Base-by-base conservation (phyloP, 1,284 basidiomycete species). In the Ganoderma leucocontextum region DNA sequence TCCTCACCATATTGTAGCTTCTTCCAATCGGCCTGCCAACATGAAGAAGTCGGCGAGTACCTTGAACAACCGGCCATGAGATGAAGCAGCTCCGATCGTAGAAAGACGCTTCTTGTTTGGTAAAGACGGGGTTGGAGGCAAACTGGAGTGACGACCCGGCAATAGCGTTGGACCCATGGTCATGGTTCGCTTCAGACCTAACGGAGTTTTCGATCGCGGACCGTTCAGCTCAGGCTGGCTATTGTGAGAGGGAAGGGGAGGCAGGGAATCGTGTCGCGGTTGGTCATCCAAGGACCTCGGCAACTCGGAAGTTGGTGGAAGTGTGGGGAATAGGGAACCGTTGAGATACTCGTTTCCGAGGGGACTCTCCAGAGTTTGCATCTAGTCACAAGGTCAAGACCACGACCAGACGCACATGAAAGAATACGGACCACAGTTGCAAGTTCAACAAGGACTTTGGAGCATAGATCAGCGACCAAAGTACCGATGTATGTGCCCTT, bases 31-130 rank as follows among this genome's bases (percentile, higher is more conserved):
- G 19, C 96, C 96, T 10, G 94, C 87, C 25, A 98, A 82, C 35
- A 97, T 81, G 79, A 94, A 96, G 73, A 97, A 86, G 79, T 97
- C 95, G 0, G 90, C 96, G n/a, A 95, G 85, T 19, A 96, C 85
- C 81, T 97, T 98, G 79, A 90, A 92, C 57, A 97, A 83, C 66
- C 96, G 83, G 39, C 90, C 94, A 78, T 91, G 91, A 7, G 91
- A 90, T 5, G 90, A 91, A n/a, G 88, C 84, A 22, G 86, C 86
- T 38, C 90, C 91, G 63, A 92, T 86, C 19, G 84, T 82, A 70
- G 86, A 89, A 44, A 85, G 75, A 6, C 91, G 86, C 75, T 91
- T 93, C 78, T 87, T 91, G 13, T 80, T 76, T 7, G 82, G 72
- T 58, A 81, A 80, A 42, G 73, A 65, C 2, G 71, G 71, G 8